Percentiles rank a stretch among this genome's conserved stretches.
These are phyloP conservation scores for Hanseniaspora meyeri DNA, from an alignment of 805 yeast species.

Conservation along the genomic window DNA sequence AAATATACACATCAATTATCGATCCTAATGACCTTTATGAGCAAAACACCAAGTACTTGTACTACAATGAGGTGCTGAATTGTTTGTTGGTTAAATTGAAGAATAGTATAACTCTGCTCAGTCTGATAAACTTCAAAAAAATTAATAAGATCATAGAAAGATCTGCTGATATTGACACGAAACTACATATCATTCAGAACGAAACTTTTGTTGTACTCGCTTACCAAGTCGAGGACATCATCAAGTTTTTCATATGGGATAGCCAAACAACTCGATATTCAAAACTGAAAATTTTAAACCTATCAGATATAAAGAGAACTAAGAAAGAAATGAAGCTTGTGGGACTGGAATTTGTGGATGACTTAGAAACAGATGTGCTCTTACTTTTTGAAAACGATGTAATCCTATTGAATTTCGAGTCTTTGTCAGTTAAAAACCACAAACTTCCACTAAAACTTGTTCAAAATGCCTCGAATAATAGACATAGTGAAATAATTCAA, in stretches of 20 bases:
- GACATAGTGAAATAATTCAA: not conserved
- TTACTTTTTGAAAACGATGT: not conserved
- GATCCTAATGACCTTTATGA: not conserved
- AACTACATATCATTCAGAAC: not conserved
- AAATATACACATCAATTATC: slow-evolving; percentile 1
- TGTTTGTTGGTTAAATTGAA: slow-evolving; percentile 1
- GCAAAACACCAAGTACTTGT: not conserved
- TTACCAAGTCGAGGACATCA: not conserved
- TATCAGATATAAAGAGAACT: not conserved
- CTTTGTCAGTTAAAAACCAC: not conserved
- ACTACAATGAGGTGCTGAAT: not conserved
- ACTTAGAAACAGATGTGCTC: not conserved
- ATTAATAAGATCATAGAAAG: slow-evolving; percentile 9
- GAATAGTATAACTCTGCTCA: slow-evolving; percentile 1
- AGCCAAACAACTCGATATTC: not conserved
- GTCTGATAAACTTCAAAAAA: slow-evolving; percentile 4
- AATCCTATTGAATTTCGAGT: not conserved
- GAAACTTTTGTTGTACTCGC: not conserved
- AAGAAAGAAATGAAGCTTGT: not conserved
- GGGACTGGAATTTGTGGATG: not conserved
- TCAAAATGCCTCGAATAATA: not conserved
- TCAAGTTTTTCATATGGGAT: slow-evolving; percentile 8
- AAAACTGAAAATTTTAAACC: not conserved
- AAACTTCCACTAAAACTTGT: not conserved
- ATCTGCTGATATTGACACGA: not conserved